A percentile compares a stretch with the other conserved stretches of the same genome.
Evolutionary conservation across 208 protist species (phyloP).

Genomic region (Leishmania arabica): DNA sequence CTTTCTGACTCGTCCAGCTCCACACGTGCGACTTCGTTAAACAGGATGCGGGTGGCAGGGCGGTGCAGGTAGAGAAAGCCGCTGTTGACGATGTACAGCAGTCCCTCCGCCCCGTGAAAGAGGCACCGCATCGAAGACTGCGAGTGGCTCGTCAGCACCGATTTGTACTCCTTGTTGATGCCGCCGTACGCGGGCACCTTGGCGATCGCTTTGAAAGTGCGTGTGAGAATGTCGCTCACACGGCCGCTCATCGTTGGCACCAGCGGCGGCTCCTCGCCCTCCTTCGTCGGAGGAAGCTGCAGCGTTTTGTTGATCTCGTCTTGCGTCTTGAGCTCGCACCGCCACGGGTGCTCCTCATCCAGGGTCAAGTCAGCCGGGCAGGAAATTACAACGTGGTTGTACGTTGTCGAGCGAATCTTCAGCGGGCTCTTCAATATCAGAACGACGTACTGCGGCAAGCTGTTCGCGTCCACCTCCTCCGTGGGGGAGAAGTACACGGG

Average conservation of each 20-base stretch:
- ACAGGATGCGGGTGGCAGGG: slow-evolving; percentile 64
- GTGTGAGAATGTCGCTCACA: slow-evolving; percentile 86
- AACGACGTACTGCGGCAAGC: slow-evolving; percentile 78
- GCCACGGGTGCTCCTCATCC: slow-evolving; percentile 75
- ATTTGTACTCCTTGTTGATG: slow-evolving; percentile 82
- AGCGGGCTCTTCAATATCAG: slow-evolving; percentile 74
- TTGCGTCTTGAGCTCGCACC: slow-evolving; percentile 74
- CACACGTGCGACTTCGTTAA: slow-evolving; percentile 51
- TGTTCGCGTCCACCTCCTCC: slow-evolving; percentile 26
- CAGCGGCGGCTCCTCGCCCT: slow-evolving; percentile 43
- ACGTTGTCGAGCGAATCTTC: slow-evolving; percentile 74
- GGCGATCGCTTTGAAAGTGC: slow-evolving; percentile 75
- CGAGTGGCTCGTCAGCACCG: slow-evolving; percentile 42
- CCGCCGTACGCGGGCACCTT: slow-evolving; percentile 76
- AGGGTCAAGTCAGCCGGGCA: slow-evolving; percentile 62
- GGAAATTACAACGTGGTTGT: slow-evolving; percentile 83
- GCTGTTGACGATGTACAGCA: slow-evolving; percentile 76
- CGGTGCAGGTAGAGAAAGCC: slow-evolving; percentile 85
- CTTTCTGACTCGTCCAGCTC: slow-evolving; percentile 77
- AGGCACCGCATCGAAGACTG: slow-evolving; percentile 79
- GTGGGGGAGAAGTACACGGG: slow-evolving; percentile 50
- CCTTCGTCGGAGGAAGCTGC: slow-evolving; percentile 16
- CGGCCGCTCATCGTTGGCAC: slow-evolving; percentile 76
- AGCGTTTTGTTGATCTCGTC: slow-evolving; percentile 71
- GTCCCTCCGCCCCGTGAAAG: slow-evolving; percentile 69